phyloP scores from a whole-genome alignment of 2,329 filamentous ascomycete genomes.

The Blastomyces percursus region DNA sequence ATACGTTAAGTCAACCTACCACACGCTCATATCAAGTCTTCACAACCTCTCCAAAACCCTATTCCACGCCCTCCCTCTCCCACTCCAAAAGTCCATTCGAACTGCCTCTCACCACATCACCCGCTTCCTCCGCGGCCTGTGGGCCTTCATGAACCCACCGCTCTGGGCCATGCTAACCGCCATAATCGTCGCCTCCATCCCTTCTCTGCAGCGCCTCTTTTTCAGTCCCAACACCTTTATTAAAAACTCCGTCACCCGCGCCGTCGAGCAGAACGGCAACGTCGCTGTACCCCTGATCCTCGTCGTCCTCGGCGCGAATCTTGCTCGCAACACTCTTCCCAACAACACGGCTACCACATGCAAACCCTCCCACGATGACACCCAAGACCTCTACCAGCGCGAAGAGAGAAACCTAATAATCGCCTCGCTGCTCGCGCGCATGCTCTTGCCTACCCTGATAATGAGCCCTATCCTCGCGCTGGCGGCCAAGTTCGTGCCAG shows the following conservation, averaged over 20 bases:
- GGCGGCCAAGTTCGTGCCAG: constrained; percentile 76
- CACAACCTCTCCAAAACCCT: not conserved
- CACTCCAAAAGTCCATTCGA: constrained; percentile 42
- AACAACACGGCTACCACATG: constrained; percentile 34
- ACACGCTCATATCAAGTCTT: constrained; percentile 16
- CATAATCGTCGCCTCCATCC: constrained; percentile 83
- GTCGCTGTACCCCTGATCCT: constrained; percentile 93
- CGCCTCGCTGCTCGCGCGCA: constrained; percentile 75
- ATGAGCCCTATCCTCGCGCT: constrained; percentile 87
- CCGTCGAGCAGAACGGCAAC: constrained; percentile 70
- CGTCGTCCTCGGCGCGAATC: constrained; percentile 87
- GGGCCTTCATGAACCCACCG: constrained; percentile 96
- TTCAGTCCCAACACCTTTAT: constrained; percentile 83
- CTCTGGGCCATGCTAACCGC: constrained; percentile 93
- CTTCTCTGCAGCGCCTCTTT: constrained; percentile 69
- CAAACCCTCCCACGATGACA: too few species aligned
- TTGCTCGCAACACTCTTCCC: constrained; percentile 80
- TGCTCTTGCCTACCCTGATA: constrained; percentile 81
- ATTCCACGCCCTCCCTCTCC: constrained; percentile 36
- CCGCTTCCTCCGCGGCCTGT: constrained; percentile 56
- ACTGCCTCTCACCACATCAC: constrained; percentile 30
- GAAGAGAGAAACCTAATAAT: constrained; percentile 68
- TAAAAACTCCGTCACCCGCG: constrained; percentile 83
- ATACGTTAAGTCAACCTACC: constrained; percentile 2
- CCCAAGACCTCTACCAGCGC: constrained; percentile 45